Conservation (phyloP, 2,329 filamentous ascomycete genomes). For the Magnaporthiopsis poae region DNA sequence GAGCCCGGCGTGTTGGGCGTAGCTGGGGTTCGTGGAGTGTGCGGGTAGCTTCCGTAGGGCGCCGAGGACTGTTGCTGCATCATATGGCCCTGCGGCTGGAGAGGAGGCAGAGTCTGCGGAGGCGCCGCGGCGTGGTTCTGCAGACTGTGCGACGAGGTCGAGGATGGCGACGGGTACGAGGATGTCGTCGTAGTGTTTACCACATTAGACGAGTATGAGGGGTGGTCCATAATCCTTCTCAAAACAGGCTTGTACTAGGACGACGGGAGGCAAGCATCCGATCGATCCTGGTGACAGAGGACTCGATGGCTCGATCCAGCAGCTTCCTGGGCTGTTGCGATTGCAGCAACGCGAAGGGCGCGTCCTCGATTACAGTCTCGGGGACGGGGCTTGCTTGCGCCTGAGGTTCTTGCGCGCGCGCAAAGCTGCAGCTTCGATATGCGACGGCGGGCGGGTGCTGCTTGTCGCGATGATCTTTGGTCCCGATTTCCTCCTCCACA, state of each 20-base stretch:
- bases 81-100: constrained; percentile 30
- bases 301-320: constrained; percentile 16
- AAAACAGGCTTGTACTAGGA: constrained; percentile 27
- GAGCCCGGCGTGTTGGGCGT: constrained; percentile 53
- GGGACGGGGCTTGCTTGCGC: not conserved
- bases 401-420: not conserved
- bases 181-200: constrained; percentile 21
- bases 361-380: not conserved
- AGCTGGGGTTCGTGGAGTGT: constrained; percentile 53
- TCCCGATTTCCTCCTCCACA: not conserved
- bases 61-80: constrained; percentile 38
- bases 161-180: constrained; percentile 20
- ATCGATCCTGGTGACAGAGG: constrained; percentile 22
- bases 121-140: constrained; percentile 12
- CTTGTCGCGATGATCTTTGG: not conserved
- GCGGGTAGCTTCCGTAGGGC: constrained; percentile 49
- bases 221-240: constrained; percentile 20
- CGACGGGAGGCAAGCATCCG: constrained; percentile 42
- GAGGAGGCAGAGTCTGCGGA: constrained; percentile 21
- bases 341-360: not conserved
- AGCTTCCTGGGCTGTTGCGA: constrained; percentile 17
- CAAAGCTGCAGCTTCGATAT: not conserved
- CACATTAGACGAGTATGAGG: constrained; percentile 22
- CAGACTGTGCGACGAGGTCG: constrained; percentile 18
- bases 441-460: not conserved